Conservation (phyloP, 345 rosid genomes). For the Kernera saxatilis region DNA sequence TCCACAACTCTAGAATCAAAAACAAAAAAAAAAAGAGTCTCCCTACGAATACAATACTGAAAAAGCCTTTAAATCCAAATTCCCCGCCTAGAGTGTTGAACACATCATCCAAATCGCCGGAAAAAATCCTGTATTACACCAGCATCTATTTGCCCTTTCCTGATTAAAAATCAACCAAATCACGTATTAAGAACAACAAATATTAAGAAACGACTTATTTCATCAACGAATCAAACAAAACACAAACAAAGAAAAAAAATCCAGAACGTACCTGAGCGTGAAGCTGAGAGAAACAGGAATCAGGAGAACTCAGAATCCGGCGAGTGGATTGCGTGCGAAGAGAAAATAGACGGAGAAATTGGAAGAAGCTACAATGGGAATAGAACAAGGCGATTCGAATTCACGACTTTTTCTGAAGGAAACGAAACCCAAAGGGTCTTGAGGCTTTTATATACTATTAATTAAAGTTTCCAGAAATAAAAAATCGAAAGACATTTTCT, state of each 20-base stretch:
- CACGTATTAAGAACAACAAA: background rate
- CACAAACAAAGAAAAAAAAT: background rate
- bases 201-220: background rate
- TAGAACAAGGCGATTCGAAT: background rate
- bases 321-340: background rate
- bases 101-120: slow-evolving; percentile 18
- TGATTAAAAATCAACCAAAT: background rate
- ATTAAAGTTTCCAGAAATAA: background rate
- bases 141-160: slow-evolving; percentile 25
- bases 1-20: background rate
- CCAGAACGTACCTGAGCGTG: slow-evolving; percentile 2
- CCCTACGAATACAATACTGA: background rate
- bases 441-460: too few relatives aligned
- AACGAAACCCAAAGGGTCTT: background rate
- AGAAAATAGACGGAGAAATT: background rate
- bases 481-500: slow-evolving; percentile 5
- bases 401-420: background rate
- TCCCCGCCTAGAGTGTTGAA: slow-evolving; percentile 34
- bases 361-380: slow-evolving; percentile 2
- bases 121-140: slow-evolving; percentile 39
- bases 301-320: background rate
- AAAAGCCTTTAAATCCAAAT: background rate
- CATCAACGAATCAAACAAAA: background rate
- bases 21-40: background rate
- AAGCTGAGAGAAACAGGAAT: background rate